These are phyloP conservation scores for Boletus sensibilis DNA, from an alignment of 768 basidiomycete species.

Conservation along the genomic window DNA sequence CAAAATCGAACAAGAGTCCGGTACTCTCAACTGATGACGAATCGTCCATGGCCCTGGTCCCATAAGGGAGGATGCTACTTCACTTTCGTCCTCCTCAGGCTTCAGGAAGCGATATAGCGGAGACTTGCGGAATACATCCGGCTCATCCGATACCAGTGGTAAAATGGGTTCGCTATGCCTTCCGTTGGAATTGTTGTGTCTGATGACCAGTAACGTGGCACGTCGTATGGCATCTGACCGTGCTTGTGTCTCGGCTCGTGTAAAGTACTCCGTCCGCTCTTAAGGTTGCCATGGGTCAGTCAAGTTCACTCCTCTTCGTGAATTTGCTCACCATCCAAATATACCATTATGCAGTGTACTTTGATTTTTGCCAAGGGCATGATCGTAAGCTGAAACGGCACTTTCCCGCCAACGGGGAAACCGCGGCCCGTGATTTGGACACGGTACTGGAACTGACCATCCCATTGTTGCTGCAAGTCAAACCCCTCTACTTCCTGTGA, in stretches of 20 bases:
- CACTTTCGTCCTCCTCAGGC: slow-evolving; percentile 51
- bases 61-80: slow-evolving; percentile 59
- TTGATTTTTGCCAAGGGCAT: slow-evolving; percentile 84
- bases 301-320: not conserved
- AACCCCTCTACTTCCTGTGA: slow-evolving; percentile 73
- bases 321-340: slow-evolving; percentile 70
- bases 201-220: slow-evolving; percentile 62
- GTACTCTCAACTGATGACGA: slow-evolving; percentile 65
- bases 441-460: slow-evolving; percentile 79
- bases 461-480: slow-evolving; percentile 88
- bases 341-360: slow-evolving; percentile 67
- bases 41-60: slow-evolving; percentile 89
- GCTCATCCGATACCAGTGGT: slow-evolving; percentile 72
- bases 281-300: not conserved
- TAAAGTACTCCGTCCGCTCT: slow-evolving; percentile 85
- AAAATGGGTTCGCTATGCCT: slow-evolving; percentile 62
- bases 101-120: slow-evolving; percentile 57
- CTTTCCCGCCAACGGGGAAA: slow-evolving; percentile 78
- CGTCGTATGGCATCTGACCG: slow-evolving; percentile 66
- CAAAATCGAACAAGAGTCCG: slow-evolving; percentile 57
- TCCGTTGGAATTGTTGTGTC: slow-evolving; percentile 39
- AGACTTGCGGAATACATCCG: slow-evolving; percentile 60
- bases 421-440: slow-evolving; percentile 71
- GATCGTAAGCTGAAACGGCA: slow-evolving; percentile 78
- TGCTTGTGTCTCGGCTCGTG: slow-evolving; percentile 61